Evolutionary conservation across 495 filamentous ascomycete genomes (phyloP), one percentile per base, ranked within the genome.

Genomic region (Penicillium antarcticum): DNA sequence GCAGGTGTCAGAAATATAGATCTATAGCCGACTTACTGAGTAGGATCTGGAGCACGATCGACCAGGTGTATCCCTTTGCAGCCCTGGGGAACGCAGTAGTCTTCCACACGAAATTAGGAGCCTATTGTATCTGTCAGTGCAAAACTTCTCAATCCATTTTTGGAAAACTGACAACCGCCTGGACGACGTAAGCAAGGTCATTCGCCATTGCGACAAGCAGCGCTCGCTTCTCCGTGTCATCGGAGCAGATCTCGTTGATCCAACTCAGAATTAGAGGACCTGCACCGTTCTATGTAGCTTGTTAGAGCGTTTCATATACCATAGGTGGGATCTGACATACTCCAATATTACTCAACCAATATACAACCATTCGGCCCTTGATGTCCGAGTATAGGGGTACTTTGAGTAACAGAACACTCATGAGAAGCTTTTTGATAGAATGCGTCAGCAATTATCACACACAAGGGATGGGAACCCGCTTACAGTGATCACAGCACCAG

Each of bases 31-130:
- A 21, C 44, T 53, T 51, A 63, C 60, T 57, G 6, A 51, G 40
- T 12, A 63, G 18, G 1, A 66, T 24, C 40, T 69, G 64, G 17
- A 69, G 35, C 5, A 68, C 56, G 26, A 68, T 65, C 4, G 51
- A 58, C 60, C 60, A 71, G 4, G 58, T 45, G 47, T 71, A 69
- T 33, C 68, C 68, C 31, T 69, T 68, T 23, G 44, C 53, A 3
- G 68, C 68, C 9, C 53, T 56, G 19, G 68, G 68, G 26, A 71
- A 71, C 12, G 62, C 66, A 16, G 65, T 65, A 2, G 68, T 71
- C 38, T 71, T 69, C 68, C 68, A 71, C 1, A 71, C 59, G 40
- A 71, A 71, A 17, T 71, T 71, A 0, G 68, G 68, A 2, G 68
- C 66, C 63, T 70, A 19, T 6, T 2, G 5, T 17, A 13, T 10